Evolutionary conservation across 495 filamentous ascomycete genomes (phyloP).

Genomic region (Immersiella caudata): DNA sequence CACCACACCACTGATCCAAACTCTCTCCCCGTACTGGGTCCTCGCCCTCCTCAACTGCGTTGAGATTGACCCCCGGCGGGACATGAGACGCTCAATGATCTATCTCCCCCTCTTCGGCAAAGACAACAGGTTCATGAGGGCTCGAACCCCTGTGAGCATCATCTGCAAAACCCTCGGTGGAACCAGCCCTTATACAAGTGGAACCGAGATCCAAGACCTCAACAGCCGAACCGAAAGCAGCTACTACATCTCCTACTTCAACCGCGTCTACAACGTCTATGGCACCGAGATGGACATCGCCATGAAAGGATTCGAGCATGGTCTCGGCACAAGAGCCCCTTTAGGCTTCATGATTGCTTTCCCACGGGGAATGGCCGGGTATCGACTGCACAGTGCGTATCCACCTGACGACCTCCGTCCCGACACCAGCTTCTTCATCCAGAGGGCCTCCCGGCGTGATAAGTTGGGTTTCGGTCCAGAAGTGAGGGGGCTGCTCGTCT

Average conservation of each 20-base stretch:
- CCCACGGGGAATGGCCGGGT: conserved; percentile 27
- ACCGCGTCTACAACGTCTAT: conserved; percentile 28
- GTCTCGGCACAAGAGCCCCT: conserved; percentile 4
- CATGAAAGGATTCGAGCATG: conserved; percentile 29
- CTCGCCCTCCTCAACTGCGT: conserved; percentile 33
- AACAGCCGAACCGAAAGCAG: conserved; percentile 20
- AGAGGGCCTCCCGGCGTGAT: conserved; percentile 1
- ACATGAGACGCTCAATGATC: conserved; percentile 24
- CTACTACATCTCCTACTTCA: conserved; percentile 32
- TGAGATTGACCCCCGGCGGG: conserved; percentile 17
- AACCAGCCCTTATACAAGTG: not conserved
- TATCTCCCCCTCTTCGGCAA: conserved; percentile 33
- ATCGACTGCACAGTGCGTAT: conserved; percentile 18
- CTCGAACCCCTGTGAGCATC: conserved; percentile 27
- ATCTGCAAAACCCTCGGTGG: conserved; percentile 24
- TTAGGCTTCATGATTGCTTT: conserved; percentile 32
- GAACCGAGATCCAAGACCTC: conserved; percentile 24
- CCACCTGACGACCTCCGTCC: conserved; percentile 17
- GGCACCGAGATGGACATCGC: conserved; percentile 33
- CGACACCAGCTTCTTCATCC: conserved; percentile 31
- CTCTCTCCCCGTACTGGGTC: conserved; percentile 36
- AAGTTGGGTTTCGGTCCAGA: not conserved
- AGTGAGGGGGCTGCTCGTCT: conserved; percentile 21
- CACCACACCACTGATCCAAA: conserved; percentile 30
- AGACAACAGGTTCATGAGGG: conserved; percentile 32